phyloP scores from a whole-genome alignment of 805 yeast genomes.

The Ogataea kodamae region DNA sequence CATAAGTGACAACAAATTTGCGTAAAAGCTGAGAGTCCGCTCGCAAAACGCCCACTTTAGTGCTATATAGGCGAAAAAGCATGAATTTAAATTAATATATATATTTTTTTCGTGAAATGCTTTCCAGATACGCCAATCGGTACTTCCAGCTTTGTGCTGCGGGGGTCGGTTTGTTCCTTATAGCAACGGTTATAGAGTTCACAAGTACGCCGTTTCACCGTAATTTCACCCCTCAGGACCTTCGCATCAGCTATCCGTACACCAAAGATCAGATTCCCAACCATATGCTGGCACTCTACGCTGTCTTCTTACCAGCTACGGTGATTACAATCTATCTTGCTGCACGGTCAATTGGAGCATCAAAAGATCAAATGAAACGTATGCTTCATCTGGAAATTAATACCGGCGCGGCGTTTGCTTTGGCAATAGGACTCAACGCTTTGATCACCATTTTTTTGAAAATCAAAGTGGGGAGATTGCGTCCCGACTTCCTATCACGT shows the following conservation, averaged over 20 bases:
- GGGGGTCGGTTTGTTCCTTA: background rate
- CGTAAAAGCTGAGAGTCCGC: slow-evolving; percentile 12
- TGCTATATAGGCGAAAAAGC: slow-evolving; percentile 4
- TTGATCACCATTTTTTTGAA: slow-evolving; percentile 70
- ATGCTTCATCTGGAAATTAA: slow-evolving; percentile 37
- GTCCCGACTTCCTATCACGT: slow-evolving; percentile 87
- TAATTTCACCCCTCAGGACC: slow-evolving; percentile 2
- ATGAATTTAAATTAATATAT: background rate
- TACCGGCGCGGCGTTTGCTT: slow-evolving; percentile 37
- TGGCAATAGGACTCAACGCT: slow-evolving; percentile 42
- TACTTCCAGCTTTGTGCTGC: background rate
- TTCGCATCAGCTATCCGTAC: slow-evolving; percentile 5
- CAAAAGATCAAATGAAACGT: slow-evolving; percentile 18
- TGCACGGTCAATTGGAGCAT: background rate
- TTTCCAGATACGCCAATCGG: background rate
- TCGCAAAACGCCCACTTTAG: slow-evolving; percentile 1
- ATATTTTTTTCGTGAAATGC: background rate
- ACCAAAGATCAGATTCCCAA: slow-evolving; percentile 4
- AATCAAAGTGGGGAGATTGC: slow-evolving; percentile 75
- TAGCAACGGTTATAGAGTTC: background rate
- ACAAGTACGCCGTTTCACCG: slow-evolving; percentile 2
- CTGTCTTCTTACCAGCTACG: background rate
- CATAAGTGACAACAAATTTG: slow-evolving; percentile 38
- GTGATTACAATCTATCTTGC: background rate
- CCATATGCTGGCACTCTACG: background rate